Evolutionary conservation across 495 filamentous ascomycete species (phyloP).

Genomic region (Xylaria nigripes): DNA sequence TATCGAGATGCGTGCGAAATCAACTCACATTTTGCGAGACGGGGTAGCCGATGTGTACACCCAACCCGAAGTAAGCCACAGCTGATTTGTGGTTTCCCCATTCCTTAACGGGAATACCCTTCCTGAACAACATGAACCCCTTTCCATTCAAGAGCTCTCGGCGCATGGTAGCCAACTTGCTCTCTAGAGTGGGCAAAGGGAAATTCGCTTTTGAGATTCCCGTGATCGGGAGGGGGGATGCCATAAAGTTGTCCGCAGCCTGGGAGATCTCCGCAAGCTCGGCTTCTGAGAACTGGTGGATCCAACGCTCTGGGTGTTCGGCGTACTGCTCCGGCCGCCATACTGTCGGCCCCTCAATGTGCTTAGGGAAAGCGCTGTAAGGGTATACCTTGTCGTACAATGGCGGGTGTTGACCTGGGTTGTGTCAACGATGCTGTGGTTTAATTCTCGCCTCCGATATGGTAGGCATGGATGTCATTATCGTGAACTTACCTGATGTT

Average conservation of each 20-base stretch:
- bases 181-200: conserved; percentile 53
- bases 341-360: conserved; percentile 66
- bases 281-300: conserved; percentile 55
- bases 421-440: conserved; percentile 12
- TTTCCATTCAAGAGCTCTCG: conserved; percentile 72
- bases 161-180: conserved; percentile 49
- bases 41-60: conserved; percentile 80
- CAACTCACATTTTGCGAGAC: conserved; percentile 62
- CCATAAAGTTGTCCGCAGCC: conserved; percentile 61
- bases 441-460: too few species aligned
- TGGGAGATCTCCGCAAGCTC: conserved; percentile 62
- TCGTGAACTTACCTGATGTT: conserved; percentile 23
- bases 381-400: conserved; percentile 56
- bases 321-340: conserved; percentile 70
- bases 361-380: conserved; percentile 64
- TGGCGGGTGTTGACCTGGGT: conserved; percentile 65
- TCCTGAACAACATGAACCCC: conserved; percentile 87
- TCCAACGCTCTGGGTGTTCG: conserved; percentile 65
- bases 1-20: too few species aligned
- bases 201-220: conserved; percentile 69
- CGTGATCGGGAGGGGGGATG: conserved; percentile 52
- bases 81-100: conserved; percentile 79
- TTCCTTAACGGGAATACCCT: conserved; percentile 63
- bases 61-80: conserved; percentile 82
- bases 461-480: not conserved